phyloP scores from a whole-genome alignment of 2,329 filamentous ascomycete genomes.

The Phyllosticta capitalensis region DNA sequence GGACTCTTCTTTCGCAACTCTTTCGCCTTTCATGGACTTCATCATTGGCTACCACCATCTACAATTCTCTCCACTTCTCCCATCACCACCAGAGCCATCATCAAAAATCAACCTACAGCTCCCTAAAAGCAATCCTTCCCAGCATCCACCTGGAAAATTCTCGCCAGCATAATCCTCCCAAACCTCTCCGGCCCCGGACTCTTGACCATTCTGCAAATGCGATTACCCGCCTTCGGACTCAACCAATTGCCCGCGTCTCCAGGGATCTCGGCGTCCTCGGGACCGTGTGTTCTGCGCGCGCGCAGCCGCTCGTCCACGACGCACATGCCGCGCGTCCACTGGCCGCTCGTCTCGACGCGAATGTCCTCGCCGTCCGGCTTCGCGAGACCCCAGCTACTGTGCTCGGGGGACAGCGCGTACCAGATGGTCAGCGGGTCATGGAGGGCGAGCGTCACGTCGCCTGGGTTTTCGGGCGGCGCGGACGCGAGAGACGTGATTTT shows the following conservation, averaged over 20 bases:
- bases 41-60: too few species aligned
- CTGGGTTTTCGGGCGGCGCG: constrained; percentile 22
- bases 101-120: too few species aligned
- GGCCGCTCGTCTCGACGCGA: constrained; percentile 76
- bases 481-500: constrained; percentile 34
- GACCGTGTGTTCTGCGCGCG: constrained; percentile 36
- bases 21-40: too few species aligned
- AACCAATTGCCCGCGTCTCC: constrained; percentile 73
- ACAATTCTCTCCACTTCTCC: too few species aligned
- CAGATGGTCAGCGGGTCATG: constrained; percentile 38
- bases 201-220: constrained; percentile 61
- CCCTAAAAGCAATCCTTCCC: too few species aligned
- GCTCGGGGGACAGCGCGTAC: constrained; percentile 18
- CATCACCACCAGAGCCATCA: too few species aligned
- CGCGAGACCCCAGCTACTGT: not conserved
- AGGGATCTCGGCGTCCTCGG: constrained; percentile 40
- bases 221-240: constrained; percentile 63
- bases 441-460: constrained; percentile 32
- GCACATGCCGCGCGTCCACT: constrained; percentile 93
- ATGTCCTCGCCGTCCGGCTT: constrained; percentile 56
- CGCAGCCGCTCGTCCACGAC: constrained; percentile 64
- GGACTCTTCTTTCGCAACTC: too few species aligned
- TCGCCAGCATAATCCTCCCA: constrained; percentile 54
- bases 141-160: constrained; percentile 41
- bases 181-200: constrained; percentile 61